Conservation (phyloP, 2,329 filamentous ascomycete genomes). For the Sclerotinia minor region DNA sequence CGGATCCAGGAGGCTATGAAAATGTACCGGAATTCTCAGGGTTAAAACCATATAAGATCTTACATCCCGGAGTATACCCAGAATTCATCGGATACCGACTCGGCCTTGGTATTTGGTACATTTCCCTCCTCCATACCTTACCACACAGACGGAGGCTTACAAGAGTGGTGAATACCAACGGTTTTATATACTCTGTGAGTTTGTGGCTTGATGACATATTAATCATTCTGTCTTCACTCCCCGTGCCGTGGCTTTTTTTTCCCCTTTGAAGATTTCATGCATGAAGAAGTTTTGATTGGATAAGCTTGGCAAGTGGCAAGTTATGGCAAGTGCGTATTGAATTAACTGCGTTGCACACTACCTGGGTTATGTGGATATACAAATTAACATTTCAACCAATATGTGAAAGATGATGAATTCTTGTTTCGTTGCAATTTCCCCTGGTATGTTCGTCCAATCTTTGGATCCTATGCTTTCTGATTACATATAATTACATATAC, state of each 20-base stretch:
- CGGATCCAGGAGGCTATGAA: too few species aligned
- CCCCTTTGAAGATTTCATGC: neutral
- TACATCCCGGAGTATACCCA: neutral
- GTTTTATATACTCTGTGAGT: too few species aligned
- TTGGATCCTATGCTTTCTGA: neutral
- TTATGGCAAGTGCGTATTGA: neutral
- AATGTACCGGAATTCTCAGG: neutral
- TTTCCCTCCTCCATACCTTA: neutral
- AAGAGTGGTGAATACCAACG: neutral
- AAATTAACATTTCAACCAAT: neutral
- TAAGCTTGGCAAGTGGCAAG: constrained; percentile 8
- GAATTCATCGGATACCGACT: neutral
- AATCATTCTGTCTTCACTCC: neutral
- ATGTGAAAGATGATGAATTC: constrained; percentile 10
- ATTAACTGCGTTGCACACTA: neutral
- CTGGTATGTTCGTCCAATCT: constrained; percentile 8
- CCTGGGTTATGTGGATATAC: constrained; percentile 1
- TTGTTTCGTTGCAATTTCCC: constrained; percentile 22
- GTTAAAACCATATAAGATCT: too few species aligned
- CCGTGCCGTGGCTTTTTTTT: neutral
- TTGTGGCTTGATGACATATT: neutral
- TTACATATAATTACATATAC: neutral
- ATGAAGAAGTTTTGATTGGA: neutral
- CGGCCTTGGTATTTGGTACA: neutral
- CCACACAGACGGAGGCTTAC: neutral